These are phyloP conservation scores for Pestalotiopsis sp. DNA, from an alignment of 2,329 filamentous ascomycete species.

Conservation along the genomic window DNA sequence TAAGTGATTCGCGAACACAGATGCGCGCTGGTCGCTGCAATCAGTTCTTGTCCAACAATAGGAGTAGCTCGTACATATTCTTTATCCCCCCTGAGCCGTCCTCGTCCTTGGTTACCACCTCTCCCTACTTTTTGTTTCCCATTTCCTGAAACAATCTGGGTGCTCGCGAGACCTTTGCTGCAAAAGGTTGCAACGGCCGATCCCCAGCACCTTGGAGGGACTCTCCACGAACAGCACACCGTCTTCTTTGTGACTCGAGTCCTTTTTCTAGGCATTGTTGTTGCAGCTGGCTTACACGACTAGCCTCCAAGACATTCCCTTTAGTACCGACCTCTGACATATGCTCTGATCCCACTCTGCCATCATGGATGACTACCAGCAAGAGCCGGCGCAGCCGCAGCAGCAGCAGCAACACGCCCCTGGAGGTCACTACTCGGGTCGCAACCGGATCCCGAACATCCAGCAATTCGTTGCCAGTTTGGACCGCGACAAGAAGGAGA, in stretches of 20 bases:
- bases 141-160: background rate
- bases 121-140: background rate
- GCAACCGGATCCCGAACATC: constrained; percentile 85
- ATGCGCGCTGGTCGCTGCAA: background rate
- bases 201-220: background rate
- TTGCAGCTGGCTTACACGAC: background rate
- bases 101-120: background rate
- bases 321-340: background rate
- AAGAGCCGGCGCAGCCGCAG: too few relatives aligned
- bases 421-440: constrained; percentile 71
- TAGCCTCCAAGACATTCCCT: background rate
- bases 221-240: background rate
- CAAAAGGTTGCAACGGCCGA: background rate
- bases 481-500: constrained; percentile 76
- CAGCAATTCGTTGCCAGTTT: constrained; percentile 80
- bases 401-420: constrained; percentile 29
- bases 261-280: background rate
- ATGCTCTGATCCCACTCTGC: background rate
- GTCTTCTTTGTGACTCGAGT: background rate
- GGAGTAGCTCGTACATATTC: background rate
- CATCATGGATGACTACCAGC: background rate
- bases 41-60: constrained; percentile 8
- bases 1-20: constrained; percentile 5
- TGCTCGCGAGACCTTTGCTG: background rate
- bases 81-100: background rate